Evolutionary conservation across 2,329 filamentous ascomycete species (phyloP), one percentile per base, ranked within the genome.

Genomic region (Purpureocillium takamizusanense): DNA sequence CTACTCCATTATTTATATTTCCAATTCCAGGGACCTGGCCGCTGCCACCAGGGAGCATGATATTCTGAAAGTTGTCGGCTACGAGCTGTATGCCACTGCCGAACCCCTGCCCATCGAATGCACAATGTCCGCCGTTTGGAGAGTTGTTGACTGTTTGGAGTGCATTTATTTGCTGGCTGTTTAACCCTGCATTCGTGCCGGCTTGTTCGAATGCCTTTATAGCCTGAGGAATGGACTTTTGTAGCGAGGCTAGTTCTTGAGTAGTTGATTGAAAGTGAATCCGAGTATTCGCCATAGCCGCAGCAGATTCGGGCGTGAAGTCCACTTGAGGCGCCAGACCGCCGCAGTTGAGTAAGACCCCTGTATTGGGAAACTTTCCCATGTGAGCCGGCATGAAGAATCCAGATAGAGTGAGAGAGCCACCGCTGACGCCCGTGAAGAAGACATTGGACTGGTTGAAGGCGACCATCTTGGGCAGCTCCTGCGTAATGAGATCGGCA

Each of bases 321-420:
- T 55, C 46, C 23, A 78, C 72, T 46, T 77, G 73, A 1, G 74
- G 74, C 15, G 57, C 48, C 42, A 78, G 51, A 2, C 54, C 74
- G 34, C 73, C 74, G 50, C 74, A 78, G 51, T 74, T 74, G 12
- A 78, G 59, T 33, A 76, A 56, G 0, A 77, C 69, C 3, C 73
- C 74, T 15, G 57, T 61, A 38, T 66, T 68, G 17, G 61, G 56
- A 39, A 63, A 75, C 40, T 69, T 66, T 37, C 65, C 58, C 62
- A 74, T 70, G 46, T 73, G 72, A 0, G 66, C 66, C 4, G 74
- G 74, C 43, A 78, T 64, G 54, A 78, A 74, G 60, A 76, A 77
- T 8, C 73, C 73, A 2, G 61, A 64, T 27, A 78, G 65, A 25
- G 74, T 55, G 15, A 78, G 61, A 4, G 63, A 60, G 14, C 74